phyloP scores from a whole-genome alignment of 2,329 filamentous ascomycete species.

The Pyrenophora seminiperda region DNA sequence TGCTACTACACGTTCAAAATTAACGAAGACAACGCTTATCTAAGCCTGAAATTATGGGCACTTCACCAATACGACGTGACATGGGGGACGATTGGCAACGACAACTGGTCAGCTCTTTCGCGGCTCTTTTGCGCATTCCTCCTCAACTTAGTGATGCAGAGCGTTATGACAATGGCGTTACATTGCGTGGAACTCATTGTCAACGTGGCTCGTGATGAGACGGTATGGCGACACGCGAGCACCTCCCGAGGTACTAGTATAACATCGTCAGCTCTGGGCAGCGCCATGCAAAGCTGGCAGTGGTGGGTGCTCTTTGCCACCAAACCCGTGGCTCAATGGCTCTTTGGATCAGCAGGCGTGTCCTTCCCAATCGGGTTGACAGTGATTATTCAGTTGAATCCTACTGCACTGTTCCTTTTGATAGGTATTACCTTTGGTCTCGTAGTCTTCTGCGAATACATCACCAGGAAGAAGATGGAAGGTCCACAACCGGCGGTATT shows the following conservation, averaged over 20 bases:
- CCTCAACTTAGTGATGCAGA: not conserved
- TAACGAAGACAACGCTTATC: not conserved
- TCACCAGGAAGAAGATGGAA: not conserved
- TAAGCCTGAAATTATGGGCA: not conserved
- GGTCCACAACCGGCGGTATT: not conserved
- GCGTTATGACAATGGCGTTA: not conserved
- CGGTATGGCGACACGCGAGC: not conserved
- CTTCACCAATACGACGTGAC: not conserved
- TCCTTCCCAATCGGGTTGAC: not conserved
- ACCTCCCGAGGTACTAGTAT: not conserved
- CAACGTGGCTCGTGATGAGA: not conserved
- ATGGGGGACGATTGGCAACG: not conserved
- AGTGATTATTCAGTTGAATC: not conserved
- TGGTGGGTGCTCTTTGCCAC: not conserved
- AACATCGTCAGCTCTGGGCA: not conserved
- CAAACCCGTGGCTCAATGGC: not conserved
- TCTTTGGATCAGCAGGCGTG: not conserved
- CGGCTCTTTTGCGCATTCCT: not conserved
- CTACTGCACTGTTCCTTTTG: not conserved
- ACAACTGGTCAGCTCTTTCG: not conserved
- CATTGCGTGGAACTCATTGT: not conserved
- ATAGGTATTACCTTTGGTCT: not conserved
- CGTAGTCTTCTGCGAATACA: not conserved
- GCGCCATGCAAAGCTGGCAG: not conserved
- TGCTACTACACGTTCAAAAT: not conserved